A percentile compares a stretch with the other conserved stretches of the same genome.
Evolutionary conservation across 73 alveolate species (phyloP).

Genomic region (Tetrahymena malaccensis): DNA sequence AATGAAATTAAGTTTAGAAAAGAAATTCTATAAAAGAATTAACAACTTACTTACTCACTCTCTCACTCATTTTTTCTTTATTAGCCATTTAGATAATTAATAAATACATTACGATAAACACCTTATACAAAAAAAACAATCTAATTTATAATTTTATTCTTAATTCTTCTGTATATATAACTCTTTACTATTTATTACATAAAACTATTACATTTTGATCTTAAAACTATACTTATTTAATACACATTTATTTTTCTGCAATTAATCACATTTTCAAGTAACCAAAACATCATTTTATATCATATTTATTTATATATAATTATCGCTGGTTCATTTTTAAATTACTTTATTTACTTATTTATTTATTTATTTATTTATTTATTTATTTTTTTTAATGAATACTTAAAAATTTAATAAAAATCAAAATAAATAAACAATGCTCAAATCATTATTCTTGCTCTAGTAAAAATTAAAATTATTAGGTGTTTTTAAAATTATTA

Average conservation of each 20-base stretch:
- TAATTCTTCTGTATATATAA: neutral
- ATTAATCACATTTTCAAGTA: neutral
- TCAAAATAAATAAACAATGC: too few relatives aligned
- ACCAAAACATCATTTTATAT: neutral
- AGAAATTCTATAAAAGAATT: neutral
- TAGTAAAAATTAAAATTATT: too few relatives aligned
- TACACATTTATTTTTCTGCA: neutral
- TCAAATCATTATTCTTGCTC: too few relatives aligned
- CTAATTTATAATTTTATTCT: neutral
- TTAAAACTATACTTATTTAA: too few relatives aligned
- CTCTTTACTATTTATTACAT: neutral
- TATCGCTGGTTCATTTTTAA: too few relatives aligned
- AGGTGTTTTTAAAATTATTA: too few relatives aligned
- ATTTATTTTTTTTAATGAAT: too few relatives aligned
- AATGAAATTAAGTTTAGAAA: neutral
- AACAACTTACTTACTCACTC: neutral
- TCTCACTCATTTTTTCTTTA: neutral
- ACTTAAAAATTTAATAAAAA: too few relatives aligned
- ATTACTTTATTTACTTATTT: too few relatives aligned
- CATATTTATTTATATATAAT: too few relatives aligned
- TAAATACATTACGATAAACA: too few relatives aligned
- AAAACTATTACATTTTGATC: neutral
- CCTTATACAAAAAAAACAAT: neutral
- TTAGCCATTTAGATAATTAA: neutral
- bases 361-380: too few relatives aligned